phyloP scores from a whole-genome alignment of 768 basidiomycete species.

The Phanerodontia chrysosporium region DNA sequence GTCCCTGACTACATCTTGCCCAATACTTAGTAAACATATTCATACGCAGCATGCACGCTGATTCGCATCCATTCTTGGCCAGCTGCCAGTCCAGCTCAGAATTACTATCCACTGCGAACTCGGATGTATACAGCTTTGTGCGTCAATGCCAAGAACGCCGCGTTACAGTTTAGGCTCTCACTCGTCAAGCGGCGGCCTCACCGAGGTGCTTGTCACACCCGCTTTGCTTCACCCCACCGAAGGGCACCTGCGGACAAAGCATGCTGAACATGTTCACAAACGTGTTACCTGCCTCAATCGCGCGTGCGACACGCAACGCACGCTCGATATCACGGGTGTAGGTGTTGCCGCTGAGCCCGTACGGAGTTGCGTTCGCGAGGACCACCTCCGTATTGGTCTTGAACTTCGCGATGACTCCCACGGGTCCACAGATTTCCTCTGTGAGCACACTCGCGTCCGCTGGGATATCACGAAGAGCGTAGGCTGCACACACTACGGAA shows the following conservation, averaged over 20 bases:
- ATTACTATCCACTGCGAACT: too few relatives aligned
- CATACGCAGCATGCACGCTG: too few relatives aligned
- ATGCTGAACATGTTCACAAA: conserved; percentile 7
- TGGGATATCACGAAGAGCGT: conserved; percentile 68
- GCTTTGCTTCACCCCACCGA: conserved; percentile 5
- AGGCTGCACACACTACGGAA: too few relatives aligned
- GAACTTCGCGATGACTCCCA: conserved; percentile 73
- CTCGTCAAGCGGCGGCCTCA: conserved; percentile 7
- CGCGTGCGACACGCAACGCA: conserved; percentile 35
- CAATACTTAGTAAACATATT: too few relatives aligned
- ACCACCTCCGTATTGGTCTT: conserved; percentile 40
- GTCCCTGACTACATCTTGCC: too few relatives aligned
- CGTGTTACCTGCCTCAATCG: conserved; percentile 39
- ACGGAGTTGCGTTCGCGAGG: conserved; percentile 41
- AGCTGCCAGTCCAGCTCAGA: too few relatives aligned
- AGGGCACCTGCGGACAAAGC: neutral
- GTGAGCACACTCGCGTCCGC: conserved; percentile 69
- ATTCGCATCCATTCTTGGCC: too few relatives aligned
- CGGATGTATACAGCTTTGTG: too few relatives aligned
- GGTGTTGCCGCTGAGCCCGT: conserved; percentile 47
- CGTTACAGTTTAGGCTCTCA: too few relatives aligned
- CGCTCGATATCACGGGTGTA: conserved; percentile 41
- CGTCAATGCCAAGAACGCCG: too few relatives aligned
- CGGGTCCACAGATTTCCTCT: conserved; percentile 80
- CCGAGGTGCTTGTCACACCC: conserved; percentile 5